phyloP scores from a whole-genome alignment of 78 protist species.

The Tieghemostelium lacteum region DNA sequence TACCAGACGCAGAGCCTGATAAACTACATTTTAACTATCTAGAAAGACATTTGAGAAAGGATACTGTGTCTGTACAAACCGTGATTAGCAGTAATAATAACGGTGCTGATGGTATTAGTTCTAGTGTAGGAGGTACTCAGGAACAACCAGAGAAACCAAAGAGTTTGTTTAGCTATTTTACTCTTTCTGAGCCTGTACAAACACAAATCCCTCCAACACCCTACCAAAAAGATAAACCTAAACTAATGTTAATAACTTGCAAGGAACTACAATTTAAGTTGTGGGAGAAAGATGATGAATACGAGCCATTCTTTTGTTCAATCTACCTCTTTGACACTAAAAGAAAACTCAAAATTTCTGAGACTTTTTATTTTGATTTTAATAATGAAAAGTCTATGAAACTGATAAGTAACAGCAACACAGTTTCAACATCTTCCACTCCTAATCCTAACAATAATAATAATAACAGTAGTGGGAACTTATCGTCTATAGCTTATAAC shows the following conservation, averaged over 20 bases:
- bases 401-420: background rate
- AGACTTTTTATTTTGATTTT: conserved; percentile 60
- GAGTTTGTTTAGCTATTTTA: conserved; percentile 46
- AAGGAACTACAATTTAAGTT: conserved; percentile 53
- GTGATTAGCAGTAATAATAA: background rate
- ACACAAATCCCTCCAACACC: conserved; percentile 7
- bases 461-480: too few relatives aligned
- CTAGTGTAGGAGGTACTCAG: background rate
- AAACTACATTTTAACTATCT: conserved; percentile 55
- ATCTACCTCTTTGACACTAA: conserved; percentile 52
- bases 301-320: conserved; percentile 55
- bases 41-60: conserved; percentile 62
- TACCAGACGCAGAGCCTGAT: conserved; percentile 32
- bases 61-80: background rate
- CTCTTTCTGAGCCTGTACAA: conserved; percentile 47
- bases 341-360: conserved; percentile 41
- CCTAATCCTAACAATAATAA: too few relatives aligned
- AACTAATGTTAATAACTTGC: conserved; percentile 16
- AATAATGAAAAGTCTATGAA: conserved; percentile 49
- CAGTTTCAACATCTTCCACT: background rate
- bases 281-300: conserved; percentile 71
- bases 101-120: too few relatives aligned
- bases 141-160: background rate
- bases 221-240: conserved; percentile 34
- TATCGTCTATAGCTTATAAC: background rate